These are phyloP conservation scores for Chamaenerion angustifolium DNA, from an alignment of 345 rosid genomes.

Conservation along the genomic window DNA sequence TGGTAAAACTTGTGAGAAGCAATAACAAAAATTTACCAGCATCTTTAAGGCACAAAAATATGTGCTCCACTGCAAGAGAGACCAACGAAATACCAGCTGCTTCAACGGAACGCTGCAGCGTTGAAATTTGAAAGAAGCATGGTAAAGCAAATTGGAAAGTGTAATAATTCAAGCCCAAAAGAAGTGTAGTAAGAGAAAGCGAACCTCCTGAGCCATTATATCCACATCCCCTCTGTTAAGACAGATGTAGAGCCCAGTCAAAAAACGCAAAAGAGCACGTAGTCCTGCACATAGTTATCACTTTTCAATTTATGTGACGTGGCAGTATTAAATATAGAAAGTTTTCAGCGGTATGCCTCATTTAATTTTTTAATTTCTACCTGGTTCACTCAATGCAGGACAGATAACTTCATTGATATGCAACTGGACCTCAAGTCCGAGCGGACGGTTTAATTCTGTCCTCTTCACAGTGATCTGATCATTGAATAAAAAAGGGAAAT, in stretches of 20 bases:
- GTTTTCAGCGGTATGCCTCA: neutral
- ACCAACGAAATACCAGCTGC: conserved; percentile 88
- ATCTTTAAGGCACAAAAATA: conserved; percentile 91
- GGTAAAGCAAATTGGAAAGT: conserved; percentile 2
- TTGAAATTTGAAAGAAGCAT: conserved; percentile 1
- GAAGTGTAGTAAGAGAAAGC: conserved; percentile 1
- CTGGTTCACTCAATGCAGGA: conserved; percentile 98
- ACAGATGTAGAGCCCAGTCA: conserved; percentile 83
- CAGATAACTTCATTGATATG: conserved; percentile 94
- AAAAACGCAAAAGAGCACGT: conserved; percentile 93
- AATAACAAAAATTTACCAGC: conserved; percentile 42
- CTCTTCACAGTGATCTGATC: conserved; percentile 88
- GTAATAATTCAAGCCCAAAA: conserved; percentile 1
- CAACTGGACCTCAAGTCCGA: conserved; percentile 95
- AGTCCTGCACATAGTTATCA: conserved; percentile 39
- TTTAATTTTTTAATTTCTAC: conserved; percentile 17
- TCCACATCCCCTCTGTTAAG: conserved; percentile 93
- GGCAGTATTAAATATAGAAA: neutral
- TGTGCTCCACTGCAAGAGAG: conserved; percentile 88
- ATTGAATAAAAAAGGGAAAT: neutral
- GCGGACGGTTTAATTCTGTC: conserved; percentile 79
- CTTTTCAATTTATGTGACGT: conserved; percentile 1
- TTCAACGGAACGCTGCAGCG: conserved; percentile 57
- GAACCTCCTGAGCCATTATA: conserved; percentile 77
- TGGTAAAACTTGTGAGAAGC: neutral